phyloP scores from a whole-genome alignment of 805 yeast genomes.

The Wickerhamomyces xylosicus region DNA sequence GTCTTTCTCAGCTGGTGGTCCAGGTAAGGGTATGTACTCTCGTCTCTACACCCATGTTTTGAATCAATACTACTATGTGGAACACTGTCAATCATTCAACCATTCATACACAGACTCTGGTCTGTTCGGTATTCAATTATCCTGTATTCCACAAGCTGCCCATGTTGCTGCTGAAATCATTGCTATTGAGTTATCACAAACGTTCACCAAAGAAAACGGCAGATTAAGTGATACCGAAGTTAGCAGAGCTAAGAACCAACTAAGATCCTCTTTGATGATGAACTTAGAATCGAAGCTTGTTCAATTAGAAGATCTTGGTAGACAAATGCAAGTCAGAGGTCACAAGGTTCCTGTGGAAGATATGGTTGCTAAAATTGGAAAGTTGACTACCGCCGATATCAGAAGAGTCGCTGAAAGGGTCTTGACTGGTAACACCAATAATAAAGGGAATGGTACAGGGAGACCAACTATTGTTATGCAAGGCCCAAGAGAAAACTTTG shows the following conservation, averaged over 20 bases:
- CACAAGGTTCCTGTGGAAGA: constrained; percentile 64
- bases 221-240: constrained; percentile 67
- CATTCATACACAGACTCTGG: constrained; percentile 89
- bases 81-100: constrained; percentile 78
- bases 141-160: constrained; percentile 83
- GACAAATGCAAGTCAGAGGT: constrained; percentile 85
- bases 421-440: constrained; percentile 51
- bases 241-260: constrained; percentile 83
- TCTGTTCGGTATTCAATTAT: constrained; percentile 76
- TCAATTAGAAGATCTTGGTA: constrained; percentile 90
- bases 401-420: constrained; percentile 65
- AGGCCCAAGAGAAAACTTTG: constrained; percentile 78
- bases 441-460: constrained; percentile 40
- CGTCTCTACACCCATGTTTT: constrained; percentile 84
- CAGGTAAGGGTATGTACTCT: constrained; percentile 98
- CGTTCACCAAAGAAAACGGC: constrained; percentile 44
- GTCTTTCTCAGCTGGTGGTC: constrained; percentile 97
- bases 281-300: constrained; percentile 88
- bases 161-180: constrained; percentile 74
- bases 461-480: constrained; percentile 83
- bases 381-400: constrained; percentile 57
- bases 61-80: constrained; percentile 86
- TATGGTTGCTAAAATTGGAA: constrained; percentile 71
- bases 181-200: constrained; percentile 46
- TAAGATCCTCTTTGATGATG: constrained; percentile 81